A percentile compares a stretch with the other conserved stretches of the same genome.
Evolutionary conservation across 306 rosid species (phyloP).

Genomic region (Neltuma alba): DNA sequence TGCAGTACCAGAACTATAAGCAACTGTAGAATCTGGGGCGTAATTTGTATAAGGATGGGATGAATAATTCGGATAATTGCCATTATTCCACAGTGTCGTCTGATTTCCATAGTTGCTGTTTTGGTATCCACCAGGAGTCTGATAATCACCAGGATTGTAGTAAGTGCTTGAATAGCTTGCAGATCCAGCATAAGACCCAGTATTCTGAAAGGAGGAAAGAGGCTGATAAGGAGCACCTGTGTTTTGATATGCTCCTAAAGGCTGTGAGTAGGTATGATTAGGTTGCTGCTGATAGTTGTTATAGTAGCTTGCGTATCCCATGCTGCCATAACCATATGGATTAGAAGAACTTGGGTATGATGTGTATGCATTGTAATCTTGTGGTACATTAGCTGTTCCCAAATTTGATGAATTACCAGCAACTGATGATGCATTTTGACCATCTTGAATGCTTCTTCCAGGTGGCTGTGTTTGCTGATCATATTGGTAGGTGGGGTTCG

Average conservation of each 20-base stretch:
- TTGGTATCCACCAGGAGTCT: constrained; percentile 93
- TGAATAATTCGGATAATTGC: constrained; percentile 70
- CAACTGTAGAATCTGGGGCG: constrained; percentile 63
- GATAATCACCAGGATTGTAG: constrained; percentile 99
- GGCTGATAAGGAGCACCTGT: constrained; percentile 99
- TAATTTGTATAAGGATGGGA: constrained; percentile 80
- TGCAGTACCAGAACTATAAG: constrained; percentile 67
- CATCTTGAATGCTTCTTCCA: constrained; percentile 65
- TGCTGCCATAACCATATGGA: constrained; percentile 89
- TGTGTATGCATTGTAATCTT: constrained; percentile 84
- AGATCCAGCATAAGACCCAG: constrained; percentile 99
- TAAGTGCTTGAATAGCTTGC: constrained; percentile 99
- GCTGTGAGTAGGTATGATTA: constrained; percentile 86
- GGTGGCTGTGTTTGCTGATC: constrained; percentile 73
- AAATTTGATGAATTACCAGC: constrained; percentile 84
- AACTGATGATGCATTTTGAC: constrained; percentile 62
- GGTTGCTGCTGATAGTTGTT: constrained; percentile 90
- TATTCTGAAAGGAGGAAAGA: constrained; percentile 98
- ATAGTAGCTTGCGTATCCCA: constrained; percentile 83
- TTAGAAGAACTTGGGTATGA: constrained; percentile 82
- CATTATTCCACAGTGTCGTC: constrained; percentile 75
- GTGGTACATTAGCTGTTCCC: constrained; percentile 86
- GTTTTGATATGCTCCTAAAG: constrained; percentile 98
- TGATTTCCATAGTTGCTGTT: constrained; percentile 80
- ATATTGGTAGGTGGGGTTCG: constrained; percentile 74